Conservation (phyloP, 805 yeast genomes). For the Metahyphopichia silvanorum region DNA sequence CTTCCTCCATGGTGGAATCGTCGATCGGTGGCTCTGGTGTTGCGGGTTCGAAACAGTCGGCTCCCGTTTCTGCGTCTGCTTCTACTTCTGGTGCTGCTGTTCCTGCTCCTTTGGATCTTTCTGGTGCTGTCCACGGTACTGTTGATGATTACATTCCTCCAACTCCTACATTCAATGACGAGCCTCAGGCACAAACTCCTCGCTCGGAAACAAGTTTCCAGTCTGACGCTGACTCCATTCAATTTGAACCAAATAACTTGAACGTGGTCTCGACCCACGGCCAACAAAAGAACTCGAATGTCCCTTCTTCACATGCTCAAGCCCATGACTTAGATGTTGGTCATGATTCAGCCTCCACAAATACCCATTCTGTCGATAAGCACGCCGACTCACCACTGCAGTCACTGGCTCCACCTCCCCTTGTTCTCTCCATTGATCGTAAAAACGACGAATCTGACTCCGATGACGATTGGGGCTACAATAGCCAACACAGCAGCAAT, state of each 20-base stretch:
- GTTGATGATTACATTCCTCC: slow-evolving; percentile 18
- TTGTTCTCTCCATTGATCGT: slow-evolving; percentile 16
- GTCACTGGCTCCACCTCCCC: slow-evolving; percentile 11
- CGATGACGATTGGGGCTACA: slow-evolving; percentile 26
- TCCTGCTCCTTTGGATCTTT: too few species aligned
- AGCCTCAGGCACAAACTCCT: slow-evolving; percentile 28
- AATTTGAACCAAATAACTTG: slow-evolving; percentile 30
- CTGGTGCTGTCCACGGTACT: not conserved
- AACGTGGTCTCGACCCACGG: slow-evolving; percentile 14
- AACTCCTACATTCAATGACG: slow-evolving; percentile 21
- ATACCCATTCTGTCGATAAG: too few species aligned
- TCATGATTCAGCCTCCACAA: too few species aligned
- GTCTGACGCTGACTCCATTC: slow-evolving; percentile 41
- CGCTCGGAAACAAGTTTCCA: slow-evolving; percentile 32
- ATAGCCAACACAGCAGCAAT: slow-evolving; percentile 17
- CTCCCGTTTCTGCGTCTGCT: too few species aligned
- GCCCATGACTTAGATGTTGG: too few species aligned
- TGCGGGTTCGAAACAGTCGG: too few species aligned
- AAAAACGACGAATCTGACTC: slow-evolving; percentile 8
- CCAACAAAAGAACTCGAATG: too few species aligned
- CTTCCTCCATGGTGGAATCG: too few species aligned
- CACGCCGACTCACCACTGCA: not conserved
- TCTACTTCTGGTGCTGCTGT: too few species aligned
- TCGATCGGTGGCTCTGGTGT: too few species aligned
- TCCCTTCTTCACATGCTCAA: too few species aligned